Percentiles rank a stretch among this genome's conserved stretches.
phyloP scores from a whole-genome alignment of 2,329 filamentous ascomycete species.

The Fusarium armeniacum region DNA sequence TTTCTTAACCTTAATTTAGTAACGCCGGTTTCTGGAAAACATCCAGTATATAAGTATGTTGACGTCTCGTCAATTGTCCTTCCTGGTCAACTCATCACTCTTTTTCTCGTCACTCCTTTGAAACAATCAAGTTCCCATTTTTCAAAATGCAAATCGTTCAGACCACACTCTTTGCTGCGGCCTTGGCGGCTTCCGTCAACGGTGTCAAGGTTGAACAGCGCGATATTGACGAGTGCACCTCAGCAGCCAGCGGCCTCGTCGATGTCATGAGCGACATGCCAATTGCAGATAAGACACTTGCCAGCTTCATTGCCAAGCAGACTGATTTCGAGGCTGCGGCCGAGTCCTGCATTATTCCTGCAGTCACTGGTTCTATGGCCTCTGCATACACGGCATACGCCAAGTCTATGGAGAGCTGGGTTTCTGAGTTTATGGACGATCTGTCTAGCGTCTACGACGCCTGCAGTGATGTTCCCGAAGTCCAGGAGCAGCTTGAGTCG shows the following conservation, averaged over 20 bases:
- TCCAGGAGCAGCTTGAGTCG: not conserved
- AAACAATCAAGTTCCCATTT: rapidly evolving
- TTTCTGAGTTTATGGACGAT: not conserved
- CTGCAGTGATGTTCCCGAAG: not conserved
- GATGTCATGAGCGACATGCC: conserved; percentile 2
- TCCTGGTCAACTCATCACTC: not conserved
- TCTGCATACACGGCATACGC: conserved; percentile 5
- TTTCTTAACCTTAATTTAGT: not conserved
- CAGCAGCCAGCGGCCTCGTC: conserved; percentile 2
- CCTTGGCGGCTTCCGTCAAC: not conserved
- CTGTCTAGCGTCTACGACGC: conserved; percentile 4
- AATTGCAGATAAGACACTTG: conserved; percentile 2
- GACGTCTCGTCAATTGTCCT: not conserved
- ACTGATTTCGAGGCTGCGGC: not conserved
- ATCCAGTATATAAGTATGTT: too few relatives aligned
- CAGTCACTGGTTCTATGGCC: conserved; percentile 1
- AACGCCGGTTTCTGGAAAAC: rapidly evolving
- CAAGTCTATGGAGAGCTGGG: conserved; percentile 10
- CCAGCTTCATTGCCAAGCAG: conserved; percentile 3
- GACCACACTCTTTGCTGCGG: not conserved
- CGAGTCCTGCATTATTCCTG: not conserved
- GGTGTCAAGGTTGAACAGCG: not conserved
- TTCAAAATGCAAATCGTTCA: not conserved
- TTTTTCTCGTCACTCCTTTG: not conserved
- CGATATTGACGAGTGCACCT: conserved; percentile 1